Conservation (phyloP, 2,329 filamentous ascomycete genomes). For the Aspergillus glaucus region DNA sequence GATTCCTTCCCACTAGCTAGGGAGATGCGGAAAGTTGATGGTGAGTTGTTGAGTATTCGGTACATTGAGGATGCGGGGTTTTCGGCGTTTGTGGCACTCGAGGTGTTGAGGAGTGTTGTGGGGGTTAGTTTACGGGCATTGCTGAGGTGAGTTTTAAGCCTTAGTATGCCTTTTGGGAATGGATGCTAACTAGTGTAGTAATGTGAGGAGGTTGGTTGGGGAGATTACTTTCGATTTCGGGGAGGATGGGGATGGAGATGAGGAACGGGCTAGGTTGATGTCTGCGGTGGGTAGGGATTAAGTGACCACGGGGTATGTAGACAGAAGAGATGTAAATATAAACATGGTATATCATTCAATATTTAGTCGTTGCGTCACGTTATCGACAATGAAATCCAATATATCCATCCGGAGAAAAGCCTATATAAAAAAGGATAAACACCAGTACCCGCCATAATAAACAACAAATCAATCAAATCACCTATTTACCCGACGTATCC, state of each 20-base stretch:
- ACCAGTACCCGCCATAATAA: no score
- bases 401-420: no score
- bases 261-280: conserved; percentile 10
- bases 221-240: conserved; percentile 27
- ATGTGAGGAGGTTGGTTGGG: conserved; percentile 25
- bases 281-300: neutral
- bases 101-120: conserved; percentile 44
- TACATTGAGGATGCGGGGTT: conserved; percentile 66
- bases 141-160: conserved; percentile 17
- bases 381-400: no score
- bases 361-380: no score
- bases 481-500: conserved; percentile 13
- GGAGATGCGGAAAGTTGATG: conserved; percentile 52
- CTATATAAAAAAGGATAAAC: no score
- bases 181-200: conserved; percentile 12
- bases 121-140: conserved; percentile 23
- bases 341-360: no score
- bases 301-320: no score
- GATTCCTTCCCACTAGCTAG: conserved; percentile 53
- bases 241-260: conserved; percentile 1
- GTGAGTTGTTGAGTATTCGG: conserved; percentile 52
- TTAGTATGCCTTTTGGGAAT: neutral
- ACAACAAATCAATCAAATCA: neutral
- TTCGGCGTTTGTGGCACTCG: conserved; percentile 65
- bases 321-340: no score